These are phyloP conservation scores for Rhododendron mucronatum DNA, from an alignment of 148 eudicot genomes.

Conservation along the genomic window DNA sequence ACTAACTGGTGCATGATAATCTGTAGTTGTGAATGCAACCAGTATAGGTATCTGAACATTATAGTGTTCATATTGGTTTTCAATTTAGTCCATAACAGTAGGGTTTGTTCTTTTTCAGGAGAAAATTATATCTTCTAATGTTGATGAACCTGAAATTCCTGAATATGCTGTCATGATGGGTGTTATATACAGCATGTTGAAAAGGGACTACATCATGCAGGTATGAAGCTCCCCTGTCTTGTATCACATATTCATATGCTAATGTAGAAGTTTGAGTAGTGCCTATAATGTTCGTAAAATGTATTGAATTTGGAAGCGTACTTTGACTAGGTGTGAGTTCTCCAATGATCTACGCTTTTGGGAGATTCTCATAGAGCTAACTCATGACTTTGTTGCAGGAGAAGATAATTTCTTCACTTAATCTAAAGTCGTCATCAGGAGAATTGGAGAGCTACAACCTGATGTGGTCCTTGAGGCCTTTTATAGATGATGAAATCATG, in stretches of 20 bases:
- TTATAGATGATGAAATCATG: conserved; percentile 50
- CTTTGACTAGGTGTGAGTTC: background rate
- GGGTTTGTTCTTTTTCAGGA: conserved; percentile 15
- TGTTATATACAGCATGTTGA: conserved; percentile 33
- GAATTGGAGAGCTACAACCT: conserved; percentile 66
- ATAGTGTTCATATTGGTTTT: background rate
- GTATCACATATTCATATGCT: no score
- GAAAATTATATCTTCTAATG: conserved; percentile 4
- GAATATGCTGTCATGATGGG: conserved; percentile 35
- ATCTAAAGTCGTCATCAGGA: conserved; percentile 37
- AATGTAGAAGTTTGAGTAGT: background rate
- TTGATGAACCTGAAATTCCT: conserved; percentile 15
- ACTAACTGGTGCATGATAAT: background rate
- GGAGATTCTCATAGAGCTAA: background rate
- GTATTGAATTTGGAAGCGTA: background rate
- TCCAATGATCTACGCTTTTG: background rate
- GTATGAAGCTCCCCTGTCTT: conserved; percentile 12
- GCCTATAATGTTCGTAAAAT: background rate
- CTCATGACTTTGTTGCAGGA: conserved; percentile 32
- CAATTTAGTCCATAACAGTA: background rate
- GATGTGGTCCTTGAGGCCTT: conserved; percentile 89
- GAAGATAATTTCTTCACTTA: conserved; percentile 49
- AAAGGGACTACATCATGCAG: conserved; percentile 50
- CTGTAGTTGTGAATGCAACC: background rate
- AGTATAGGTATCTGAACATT: background rate